A percentile compares a stretch with the other conserved stretches of the same genome.
Evolutionary conservation across 768 basidiomycete genomes (phyloP).

Genomic region (Collybiopsis confluens): DNA sequence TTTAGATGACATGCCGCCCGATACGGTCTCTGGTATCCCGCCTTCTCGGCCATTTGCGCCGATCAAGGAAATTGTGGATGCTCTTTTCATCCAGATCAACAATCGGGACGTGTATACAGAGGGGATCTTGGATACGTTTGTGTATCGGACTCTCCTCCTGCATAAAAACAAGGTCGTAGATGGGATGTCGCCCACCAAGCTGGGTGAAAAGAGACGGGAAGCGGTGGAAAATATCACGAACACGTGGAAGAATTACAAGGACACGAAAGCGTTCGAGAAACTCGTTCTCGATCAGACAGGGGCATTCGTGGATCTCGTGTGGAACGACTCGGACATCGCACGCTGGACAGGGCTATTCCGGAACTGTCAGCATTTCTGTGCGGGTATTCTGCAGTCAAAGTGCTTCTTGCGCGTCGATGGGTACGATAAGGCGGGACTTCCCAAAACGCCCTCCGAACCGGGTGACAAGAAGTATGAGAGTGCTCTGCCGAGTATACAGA

Average conservation of each 20-base stretch:
- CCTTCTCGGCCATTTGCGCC: constrained; percentile 7
- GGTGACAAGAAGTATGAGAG: too few relatives aligned
- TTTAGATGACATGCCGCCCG: too few relatives aligned
- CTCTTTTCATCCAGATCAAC: constrained; percentile 6
- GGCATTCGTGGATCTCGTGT: constrained; percentile 7
- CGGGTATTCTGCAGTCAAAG: too few relatives aligned
- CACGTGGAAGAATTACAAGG: constrained; percentile 8
- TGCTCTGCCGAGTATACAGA: too few relatives aligned
- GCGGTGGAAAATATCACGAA: constrained; percentile 1
- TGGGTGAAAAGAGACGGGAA: background rate
- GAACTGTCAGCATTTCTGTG: constrained; percentile 9
- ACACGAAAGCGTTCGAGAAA: constrained; percentile 8
- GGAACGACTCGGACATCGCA: constrained; percentile 4
- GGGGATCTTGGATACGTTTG: too few relatives aligned
- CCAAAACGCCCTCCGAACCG: too few relatives aligned
- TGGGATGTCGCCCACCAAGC: background rate
- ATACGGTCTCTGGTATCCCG: constrained; percentile 4
- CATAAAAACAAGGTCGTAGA: constrained; percentile 3
- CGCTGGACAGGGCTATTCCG: constrained; percentile 8
- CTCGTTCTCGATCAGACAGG: constrained; percentile 7
- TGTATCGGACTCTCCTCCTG: background rate
- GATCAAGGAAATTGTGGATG: constrained; percentile 8
- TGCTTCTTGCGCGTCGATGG: too few relatives aligned
- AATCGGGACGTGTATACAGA: constrained; percentile 6
- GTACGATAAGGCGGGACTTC: too few relatives aligned